phyloP scores from a whole-genome alignment of 345 rosid genomes.

The Murraya koenigii region DNA sequence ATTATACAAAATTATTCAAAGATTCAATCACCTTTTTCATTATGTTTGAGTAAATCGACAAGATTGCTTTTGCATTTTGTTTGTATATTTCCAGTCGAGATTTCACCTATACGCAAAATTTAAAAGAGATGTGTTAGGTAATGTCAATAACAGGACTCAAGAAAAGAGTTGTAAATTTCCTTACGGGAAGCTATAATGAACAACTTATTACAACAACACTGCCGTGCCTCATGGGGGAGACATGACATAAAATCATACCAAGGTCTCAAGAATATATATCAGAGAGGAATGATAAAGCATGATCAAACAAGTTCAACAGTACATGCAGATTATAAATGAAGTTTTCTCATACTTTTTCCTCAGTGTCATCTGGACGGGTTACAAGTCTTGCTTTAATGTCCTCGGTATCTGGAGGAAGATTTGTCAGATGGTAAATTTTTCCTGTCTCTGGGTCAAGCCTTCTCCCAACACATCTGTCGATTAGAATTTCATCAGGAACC shows the following conservation, averaged over 20 bases:
- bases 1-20: not conserved
- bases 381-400: slow-evolving; percentile 76
- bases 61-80: slow-evolving; percentile 64
- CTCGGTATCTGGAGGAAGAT: slow-evolving; percentile 66
- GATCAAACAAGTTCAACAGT: not conserved
- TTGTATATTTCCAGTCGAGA: slow-evolving; percentile 79
- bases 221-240: not conserved
- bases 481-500: slow-evolving; percentile 94
- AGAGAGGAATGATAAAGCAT: not conserved
- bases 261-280: not conserved
- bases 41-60: slow-evolving; percentile 56
- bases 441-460: slow-evolving; percentile 72
- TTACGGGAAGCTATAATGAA: not conserved
- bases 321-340: not conserved
- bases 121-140: slow-evolving; percentile 1
- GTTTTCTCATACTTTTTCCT: slow-evolving; percentile 54
- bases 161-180: not conserved
- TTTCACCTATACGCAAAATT: slow-evolving; percentile 48
- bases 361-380: slow-evolving; percentile 91
- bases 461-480: slow-evolving; percentile 91
- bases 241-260: not conserved
- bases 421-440: slow-evolving; percentile 72
- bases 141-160: not conserved
- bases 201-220: not conserved
- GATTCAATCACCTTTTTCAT: slow-evolving; percentile 51